Conservation (phyloP, 305 asterid species). For the Solanum hybrid region DNA sequence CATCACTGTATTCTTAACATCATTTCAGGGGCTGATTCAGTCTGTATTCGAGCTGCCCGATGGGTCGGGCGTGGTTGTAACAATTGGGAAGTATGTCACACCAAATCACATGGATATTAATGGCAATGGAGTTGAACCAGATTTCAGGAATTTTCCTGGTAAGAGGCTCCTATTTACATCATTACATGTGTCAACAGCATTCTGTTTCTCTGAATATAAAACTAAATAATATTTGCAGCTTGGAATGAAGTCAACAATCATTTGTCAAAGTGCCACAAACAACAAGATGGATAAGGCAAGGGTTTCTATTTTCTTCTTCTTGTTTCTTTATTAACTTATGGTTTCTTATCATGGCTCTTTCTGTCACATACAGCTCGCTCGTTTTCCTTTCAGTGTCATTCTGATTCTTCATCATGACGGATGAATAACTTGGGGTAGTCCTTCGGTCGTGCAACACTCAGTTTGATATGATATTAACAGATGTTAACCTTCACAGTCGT, state of each 20-base stretch:
- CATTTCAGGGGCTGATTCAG: constrained; percentile 83
- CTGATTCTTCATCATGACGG: not conserved
- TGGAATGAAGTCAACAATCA: constrained; percentile 63
- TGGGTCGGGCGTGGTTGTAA: constrained; percentile 93
- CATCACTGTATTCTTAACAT: not conserved
- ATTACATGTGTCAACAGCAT: not conserved
- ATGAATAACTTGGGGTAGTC: not conserved
- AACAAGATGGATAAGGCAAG: constrained; percentile 38
- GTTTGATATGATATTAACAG: not conserved
- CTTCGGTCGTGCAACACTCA: not conserved
- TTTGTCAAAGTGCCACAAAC: constrained; percentile 64
- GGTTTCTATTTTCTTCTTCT: not conserved
- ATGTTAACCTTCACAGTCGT: not conserved
- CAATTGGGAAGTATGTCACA: constrained; percentile 91
- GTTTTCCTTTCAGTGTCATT: not conserved
- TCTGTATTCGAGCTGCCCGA: constrained; percentile 96
- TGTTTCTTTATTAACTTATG: not conserved
- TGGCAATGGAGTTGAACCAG: constrained; percentile 89
- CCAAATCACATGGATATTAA: constrained; percentile 86
- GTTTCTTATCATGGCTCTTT: not conserved
- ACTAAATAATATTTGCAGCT: constrained; percentile 35
- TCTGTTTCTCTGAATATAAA: not conserved
- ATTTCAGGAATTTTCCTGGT: constrained; percentile 81
- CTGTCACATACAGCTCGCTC: not conserved
- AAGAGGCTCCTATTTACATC: constrained; percentile 4